Evolutionary conservation across 2,329 filamentous ascomycete genomes (phyloP), one percentile per base, ranked within the genome.

Genomic region (Rachicladosporium sp.): DNA sequence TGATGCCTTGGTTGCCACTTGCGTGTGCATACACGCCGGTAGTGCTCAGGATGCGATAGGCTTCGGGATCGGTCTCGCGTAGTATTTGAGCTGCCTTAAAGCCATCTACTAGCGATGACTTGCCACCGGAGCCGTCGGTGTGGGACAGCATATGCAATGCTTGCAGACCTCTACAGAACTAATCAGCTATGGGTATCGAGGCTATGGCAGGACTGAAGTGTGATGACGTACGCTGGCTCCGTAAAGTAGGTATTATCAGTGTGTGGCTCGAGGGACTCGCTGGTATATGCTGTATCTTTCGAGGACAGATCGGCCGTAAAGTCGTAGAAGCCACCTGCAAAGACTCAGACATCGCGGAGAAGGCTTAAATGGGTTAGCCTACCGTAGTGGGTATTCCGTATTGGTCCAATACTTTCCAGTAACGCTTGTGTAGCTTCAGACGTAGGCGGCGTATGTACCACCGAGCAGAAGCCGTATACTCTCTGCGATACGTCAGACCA

Each of bases 171-270:
- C 10, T 12, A 12, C 30, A n/a, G 12, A n/a, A 30, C 3, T 13
- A 10, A 19, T 21, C 9, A 34, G 19, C 29, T 12, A 10, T 36
- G 15, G 36, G 7, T 29, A 10, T 35, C 19, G 29, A 11, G 13
- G 11, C 11, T 10, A 23, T 19, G 29, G 29, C 9, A 10, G 12
- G 9, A 32, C 10, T 21, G 10, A 13, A 4, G 32, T 4, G 5
- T 33, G 11, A 9, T n/a, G 3, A 31, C 40, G 33, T 21, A 42
- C 40, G 12, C 37, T 0, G 91, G 89, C 46, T 96, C 89, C 13
- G 78, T 87, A 64, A 96, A 96, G 62, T 98, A 96, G 1, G 89
- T 94, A 5, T 77, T 96, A 63, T 98, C 91, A 1, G 89, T 96
- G 61, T 98, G 91, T 1, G 83, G 80, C 12, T 78, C 76, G 2